phyloP scores from a whole-genome alignment of 1,284 basidiomycete genomes.

The Pulveroboletus sp. region DNA sequence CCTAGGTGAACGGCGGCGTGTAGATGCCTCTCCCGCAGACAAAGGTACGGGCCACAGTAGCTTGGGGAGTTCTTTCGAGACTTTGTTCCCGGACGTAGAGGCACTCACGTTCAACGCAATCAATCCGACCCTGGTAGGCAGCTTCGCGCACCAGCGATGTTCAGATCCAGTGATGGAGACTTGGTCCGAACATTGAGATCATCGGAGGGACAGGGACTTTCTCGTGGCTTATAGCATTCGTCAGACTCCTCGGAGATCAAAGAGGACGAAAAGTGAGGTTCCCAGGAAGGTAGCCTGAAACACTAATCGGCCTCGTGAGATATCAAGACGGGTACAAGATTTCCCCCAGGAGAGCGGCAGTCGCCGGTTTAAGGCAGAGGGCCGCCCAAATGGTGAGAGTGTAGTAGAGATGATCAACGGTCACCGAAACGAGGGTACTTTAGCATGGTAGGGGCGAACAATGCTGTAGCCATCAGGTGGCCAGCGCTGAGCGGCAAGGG shows the following conservation, averaged over 20 bases:
- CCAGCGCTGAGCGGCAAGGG: not conserved
- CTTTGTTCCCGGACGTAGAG: not conserved
- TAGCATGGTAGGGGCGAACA: slow-evolving; percentile 1
- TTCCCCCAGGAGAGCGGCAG: slow-evolving; percentile 19
- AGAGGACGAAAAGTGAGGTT: slow-evolving; percentile 10
- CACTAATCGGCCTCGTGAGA: slow-evolving; percentile 29
- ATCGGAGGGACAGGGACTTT: slow-evolving; percentile 7
- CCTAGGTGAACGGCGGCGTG: slow-evolving; percentile 3
- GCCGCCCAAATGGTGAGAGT: slow-evolving; percentile 3
- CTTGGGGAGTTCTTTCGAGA: slow-evolving; percentile 4
- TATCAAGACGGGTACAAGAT: slow-evolving; percentile 23
- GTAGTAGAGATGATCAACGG: slow-evolving; percentile 10
- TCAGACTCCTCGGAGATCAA: slow-evolving; percentile 33
- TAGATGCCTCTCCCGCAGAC: not conserved
- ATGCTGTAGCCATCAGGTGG: not conserved
- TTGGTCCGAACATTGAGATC: slow-evolving; percentile 17
- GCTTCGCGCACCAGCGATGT: slow-evolving; percentile 9
- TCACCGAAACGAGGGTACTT: slow-evolving; percentile 6
- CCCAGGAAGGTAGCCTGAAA: slow-evolving; percentile 17
- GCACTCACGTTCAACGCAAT: slow-evolving; percentile 18
- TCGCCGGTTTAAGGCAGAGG: slow-evolving; percentile 19
- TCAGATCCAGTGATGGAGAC: slow-evolving; percentile 13
- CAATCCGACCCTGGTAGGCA: slow-evolving; percentile 16
- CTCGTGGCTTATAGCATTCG: slow-evolving; percentile 9
- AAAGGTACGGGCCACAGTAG: not conserved